These are phyloP conservation scores for Trichoderma sp. DNA, from an alignment of 2,329 filamentous ascomycete genomes.

Conservation along the genomic window DNA sequence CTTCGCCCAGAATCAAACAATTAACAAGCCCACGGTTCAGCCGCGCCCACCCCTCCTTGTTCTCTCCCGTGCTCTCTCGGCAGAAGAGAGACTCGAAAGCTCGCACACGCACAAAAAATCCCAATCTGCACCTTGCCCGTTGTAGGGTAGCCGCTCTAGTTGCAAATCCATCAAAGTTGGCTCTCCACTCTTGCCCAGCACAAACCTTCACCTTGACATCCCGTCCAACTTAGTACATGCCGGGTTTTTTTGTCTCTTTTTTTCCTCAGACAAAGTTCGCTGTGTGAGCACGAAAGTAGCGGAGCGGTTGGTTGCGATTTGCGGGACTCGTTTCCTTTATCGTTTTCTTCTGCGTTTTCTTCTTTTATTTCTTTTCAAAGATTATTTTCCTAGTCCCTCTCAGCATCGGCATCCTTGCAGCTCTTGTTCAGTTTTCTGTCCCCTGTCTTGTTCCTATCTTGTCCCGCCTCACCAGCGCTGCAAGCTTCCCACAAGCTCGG, in stretches of 20 bases:
- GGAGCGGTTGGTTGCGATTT: slow-evolving; percentile 30
- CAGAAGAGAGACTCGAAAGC: neutral
- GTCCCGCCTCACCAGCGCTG: slow-evolving; percentile 17
- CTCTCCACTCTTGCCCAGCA: slow-evolving; percentile 20
- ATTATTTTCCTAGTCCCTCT: slow-evolving; percentile 23
- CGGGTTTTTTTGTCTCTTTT: slow-evolving; percentile 16
- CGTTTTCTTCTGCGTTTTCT: slow-evolving; percentile 28
- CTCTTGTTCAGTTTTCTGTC: slow-evolving; percentile 16
- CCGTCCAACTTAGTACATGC: neutral
- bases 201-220: slow-evolving; percentile 22
- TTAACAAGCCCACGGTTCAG: neutral
- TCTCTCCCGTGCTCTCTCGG: neutral
- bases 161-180: neutral
- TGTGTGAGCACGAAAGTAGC: slow-evolving; percentile 21
- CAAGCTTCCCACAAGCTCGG: slow-evolving; percentile 9
- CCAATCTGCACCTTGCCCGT: slow-evolving; percentile 9
- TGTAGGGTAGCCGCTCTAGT: slow-evolving; percentile 15
- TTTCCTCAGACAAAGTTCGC: slow-evolving; percentile 21
- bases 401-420: slow-evolving; percentile 5
- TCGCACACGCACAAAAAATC: neutral
- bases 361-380: slow-evolving; percentile 20
- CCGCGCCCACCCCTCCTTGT: neutral
- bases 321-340: slow-evolving; percentile 29
- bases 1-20: neutral
- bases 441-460: slow-evolving; percentile 16